Percentiles rank a stretch among this genome's conserved stretches.
phyloP scores from a whole-genome alignment of 495 filamentous ascomycete species.

The Copromyces sp. region DNA sequence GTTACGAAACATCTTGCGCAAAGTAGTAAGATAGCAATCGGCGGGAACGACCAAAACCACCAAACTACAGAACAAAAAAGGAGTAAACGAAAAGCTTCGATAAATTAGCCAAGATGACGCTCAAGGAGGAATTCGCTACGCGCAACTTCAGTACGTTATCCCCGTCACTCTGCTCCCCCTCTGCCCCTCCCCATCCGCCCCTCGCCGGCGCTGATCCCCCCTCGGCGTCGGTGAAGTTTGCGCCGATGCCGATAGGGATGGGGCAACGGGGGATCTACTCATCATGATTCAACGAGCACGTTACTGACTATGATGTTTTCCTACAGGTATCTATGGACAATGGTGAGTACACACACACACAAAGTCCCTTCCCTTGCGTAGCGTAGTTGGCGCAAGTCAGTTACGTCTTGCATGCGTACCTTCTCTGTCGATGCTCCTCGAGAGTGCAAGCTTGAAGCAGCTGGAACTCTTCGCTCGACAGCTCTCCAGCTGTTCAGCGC shows the following conservation, averaged over 20 bases:
- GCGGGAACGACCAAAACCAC: background rate
- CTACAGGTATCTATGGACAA: conserved; percentile 95
- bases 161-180: no score
- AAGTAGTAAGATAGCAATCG: background rate
- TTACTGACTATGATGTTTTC: conserved; percentile 22
- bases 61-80: background rate
- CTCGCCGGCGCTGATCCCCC: background rate
- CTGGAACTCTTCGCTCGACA: background rate
- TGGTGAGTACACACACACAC: conserved; percentile 56
- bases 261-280: background rate
- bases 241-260: background rate
- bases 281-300: background rate
- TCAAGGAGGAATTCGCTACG: conserved; percentile 73
- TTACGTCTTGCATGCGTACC: background rate
- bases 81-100: background rate
- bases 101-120: conserved; percentile 33
- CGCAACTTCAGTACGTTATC: conserved; percentile 78
- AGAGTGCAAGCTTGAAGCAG: background rate
- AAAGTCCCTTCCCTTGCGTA: background rate
- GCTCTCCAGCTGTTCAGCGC: background rate
- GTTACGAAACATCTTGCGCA: background rate
- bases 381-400: background rate
- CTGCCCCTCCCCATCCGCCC: background rate
- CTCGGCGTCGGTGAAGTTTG: background rate
- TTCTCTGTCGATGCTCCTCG: background rate